Conservation (phyloP, 2,329 filamentous ascomycete genomes). For the Alternaria ethzedia region DNA sequence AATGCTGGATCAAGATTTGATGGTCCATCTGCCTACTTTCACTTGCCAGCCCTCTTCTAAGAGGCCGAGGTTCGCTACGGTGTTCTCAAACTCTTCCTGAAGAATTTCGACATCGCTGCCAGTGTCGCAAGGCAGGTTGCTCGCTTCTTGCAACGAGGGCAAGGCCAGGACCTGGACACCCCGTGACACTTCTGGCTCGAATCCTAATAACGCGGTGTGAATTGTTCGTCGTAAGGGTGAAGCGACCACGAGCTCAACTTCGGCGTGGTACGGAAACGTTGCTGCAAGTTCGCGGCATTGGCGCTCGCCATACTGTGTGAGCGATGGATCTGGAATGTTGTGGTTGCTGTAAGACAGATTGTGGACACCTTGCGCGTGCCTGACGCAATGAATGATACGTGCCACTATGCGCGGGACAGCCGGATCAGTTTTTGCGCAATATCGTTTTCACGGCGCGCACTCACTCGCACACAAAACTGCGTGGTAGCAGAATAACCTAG, state of each 20-base stretch:
- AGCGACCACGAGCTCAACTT: neutral
- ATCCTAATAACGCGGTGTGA: neutral
- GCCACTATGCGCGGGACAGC: neutral
- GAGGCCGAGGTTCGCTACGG: neutral
- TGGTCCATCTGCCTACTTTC: neutral
- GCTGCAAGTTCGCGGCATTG: neutral
- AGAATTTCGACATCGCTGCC: neutral
- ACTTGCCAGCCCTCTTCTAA: neutral
- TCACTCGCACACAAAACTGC: neutral
- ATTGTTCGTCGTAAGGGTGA: neutral
- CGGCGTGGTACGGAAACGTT: neutral
- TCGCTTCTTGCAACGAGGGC: neutral
- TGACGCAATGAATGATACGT: neutral
- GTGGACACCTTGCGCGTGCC: neutral
- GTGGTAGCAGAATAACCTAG: neutral
- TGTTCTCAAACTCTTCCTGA: neutral
- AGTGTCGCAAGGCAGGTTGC: neutral
- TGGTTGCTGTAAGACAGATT: neutral
- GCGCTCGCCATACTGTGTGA: neutral
- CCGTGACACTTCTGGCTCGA: neutral
- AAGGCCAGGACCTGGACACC: neutral
- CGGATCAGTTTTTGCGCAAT: neutral
- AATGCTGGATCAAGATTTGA: neutral
- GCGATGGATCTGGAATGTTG: neutral
- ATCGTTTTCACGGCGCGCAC: neutral